Base-by-base conservation (phyloP, 1,139 yeast genomes). In the Hemisphaericaspora xylanilytica region DNA sequence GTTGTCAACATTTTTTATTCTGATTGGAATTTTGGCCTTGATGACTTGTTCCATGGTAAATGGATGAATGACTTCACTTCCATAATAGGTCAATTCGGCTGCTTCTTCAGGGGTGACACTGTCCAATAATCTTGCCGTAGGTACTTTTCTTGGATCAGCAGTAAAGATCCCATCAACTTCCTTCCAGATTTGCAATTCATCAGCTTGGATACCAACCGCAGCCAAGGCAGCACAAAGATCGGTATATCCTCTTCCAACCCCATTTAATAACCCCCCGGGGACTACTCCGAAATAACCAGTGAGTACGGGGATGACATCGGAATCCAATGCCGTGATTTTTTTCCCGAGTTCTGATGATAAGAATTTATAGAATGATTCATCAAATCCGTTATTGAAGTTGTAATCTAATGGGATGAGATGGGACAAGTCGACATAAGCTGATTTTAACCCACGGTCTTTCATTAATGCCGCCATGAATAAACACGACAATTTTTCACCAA, bases 1-100 rank as follows among this genome's bases (percentile, higher is more conserved):
- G 59, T 92, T 90, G 63, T 81, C 90, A 39, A 92, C 98, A 61
- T 92, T 92, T 63, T 92, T 92, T 55, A 92, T 92, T 58, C 97
- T 79, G 59, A 92, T 92, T 32, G 98, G 98, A 53, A 92, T 92
- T 58, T 85, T 86, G 10, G 97, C 97, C 50, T 83, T 81, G 51
- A 92, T 92, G 42, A 90, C 98, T 67, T 92, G 98, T 65, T 92
- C 97, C 98, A 92, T 92, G 26, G 98, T 92, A 70, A 92, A 92
- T 2, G 98, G 98, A 58, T 92, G 98, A 51, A 92, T 92, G 47
- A 92, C 98, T 65, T 92, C 98, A 5, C 95, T 85, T 25, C 98
- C 98, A 58, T 92, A 92, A 63, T 92, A 92, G 0, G 98, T 92
- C 62, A 92, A 77, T 65, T 92, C 98, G 0, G 97, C 94, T 2